Evolutionary conservation across 768 basidiomycete genomes (phyloP).

Genomic region (Leccinellum rugosiceps): DNA sequence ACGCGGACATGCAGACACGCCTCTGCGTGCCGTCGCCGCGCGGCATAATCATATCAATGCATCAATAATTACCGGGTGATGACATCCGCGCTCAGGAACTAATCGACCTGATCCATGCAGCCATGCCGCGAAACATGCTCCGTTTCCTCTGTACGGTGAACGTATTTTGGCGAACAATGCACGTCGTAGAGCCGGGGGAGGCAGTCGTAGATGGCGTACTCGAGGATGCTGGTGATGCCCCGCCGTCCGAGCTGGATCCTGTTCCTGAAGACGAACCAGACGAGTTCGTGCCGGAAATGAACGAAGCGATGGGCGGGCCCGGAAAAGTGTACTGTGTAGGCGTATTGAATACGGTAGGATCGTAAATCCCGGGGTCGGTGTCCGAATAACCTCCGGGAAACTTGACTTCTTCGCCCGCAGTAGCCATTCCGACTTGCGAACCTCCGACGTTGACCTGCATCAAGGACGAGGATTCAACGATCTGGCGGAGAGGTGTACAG

Average conservation of each 20-base stretch:
- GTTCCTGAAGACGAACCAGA: conserved; percentile 11
- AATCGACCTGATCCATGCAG: conserved; percentile 21
- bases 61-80: not conserved
- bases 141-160: conserved; percentile 17
- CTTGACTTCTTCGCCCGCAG: conserved; percentile 48
- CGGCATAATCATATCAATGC: not conserved
- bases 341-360: conserved; percentile 37
- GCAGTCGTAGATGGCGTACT: conserved; percentile 1
- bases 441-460: conserved; percentile 53
- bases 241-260: not conserved
- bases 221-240: not conserved
- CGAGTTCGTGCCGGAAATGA: conserved; percentile 28
- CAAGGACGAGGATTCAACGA: not conserved
- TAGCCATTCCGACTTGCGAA: conserved; percentile 46
- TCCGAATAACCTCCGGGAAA: conserved; percentile 75
- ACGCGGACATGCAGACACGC: not conserved
- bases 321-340: conserved; percentile 46
- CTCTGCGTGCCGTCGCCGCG: not conserved
- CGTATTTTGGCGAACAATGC: conserved; percentile 20
- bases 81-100: conserved; percentile 2
- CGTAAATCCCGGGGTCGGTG: conserved; percentile 68
- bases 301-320: conserved; percentile 47
- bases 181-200: conserved; percentile 8
- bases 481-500: not conserved
- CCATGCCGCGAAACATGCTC: conserved; percentile 14